Percentiles rank a stretch among this genome's conserved stretches.
Evolutionary conservation across 495 filamentous ascomycete species (phyloP).

Genomic region (Hypoxylon intermedium): DNA sequence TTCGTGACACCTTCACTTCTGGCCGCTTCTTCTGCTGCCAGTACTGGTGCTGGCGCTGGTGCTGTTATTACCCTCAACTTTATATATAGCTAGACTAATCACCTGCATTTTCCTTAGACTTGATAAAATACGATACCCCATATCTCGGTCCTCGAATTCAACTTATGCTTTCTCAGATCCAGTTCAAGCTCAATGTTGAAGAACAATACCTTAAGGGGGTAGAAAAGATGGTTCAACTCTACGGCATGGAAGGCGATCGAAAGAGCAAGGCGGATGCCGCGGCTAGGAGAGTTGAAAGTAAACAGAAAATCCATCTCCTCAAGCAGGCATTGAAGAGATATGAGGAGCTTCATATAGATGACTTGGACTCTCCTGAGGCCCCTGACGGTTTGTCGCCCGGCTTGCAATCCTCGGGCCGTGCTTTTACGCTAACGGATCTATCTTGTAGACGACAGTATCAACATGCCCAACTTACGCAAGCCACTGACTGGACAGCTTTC

Average conservation of each 20-base stretch:
- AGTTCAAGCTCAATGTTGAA: slow-evolving; percentile 98
- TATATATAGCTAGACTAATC: slow-evolving; percentile 16
- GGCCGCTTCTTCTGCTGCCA: neutral
- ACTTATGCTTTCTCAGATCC: slow-evolving; percentile 97
- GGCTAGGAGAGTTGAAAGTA: slow-evolving; percentile 87
- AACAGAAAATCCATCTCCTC: slow-evolving; percentile 94
- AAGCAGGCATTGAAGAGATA: slow-evolving; percentile 96
- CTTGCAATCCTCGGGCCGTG: neutral
- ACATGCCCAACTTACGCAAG: slow-evolving; percentile 90
- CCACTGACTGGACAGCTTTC: slow-evolving; percentile 88
- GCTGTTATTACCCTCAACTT: neutral
- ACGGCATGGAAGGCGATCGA: slow-evolving; percentile 96
- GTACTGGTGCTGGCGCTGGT: neutral
- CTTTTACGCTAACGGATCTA: slow-evolving; percentile 3
- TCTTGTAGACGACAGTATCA: slow-evolving; percentile 88
- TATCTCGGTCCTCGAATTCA: slow-evolving; percentile 97
- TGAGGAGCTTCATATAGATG: slow-evolving; percentile 90
- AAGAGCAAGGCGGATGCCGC: slow-evolving; percentile 94
- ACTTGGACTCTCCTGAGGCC: slow-evolving; percentile 82
- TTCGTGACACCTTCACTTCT: slow-evolving; percentile 52
- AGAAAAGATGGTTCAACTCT: slow-evolving; percentile 98
- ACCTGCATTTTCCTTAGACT: slow-evolving; percentile 65
- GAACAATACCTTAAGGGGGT: slow-evolving; percentile 99
- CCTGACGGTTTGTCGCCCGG: slow-evolving; percentile 70
- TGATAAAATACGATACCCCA: slow-evolving; percentile 98